Percentiles rank a stretch among this genome's conserved stretches.
phyloP scores from a whole-genome alignment of 805 yeast genomes.

The Lachancea dasiensis region DNA sequence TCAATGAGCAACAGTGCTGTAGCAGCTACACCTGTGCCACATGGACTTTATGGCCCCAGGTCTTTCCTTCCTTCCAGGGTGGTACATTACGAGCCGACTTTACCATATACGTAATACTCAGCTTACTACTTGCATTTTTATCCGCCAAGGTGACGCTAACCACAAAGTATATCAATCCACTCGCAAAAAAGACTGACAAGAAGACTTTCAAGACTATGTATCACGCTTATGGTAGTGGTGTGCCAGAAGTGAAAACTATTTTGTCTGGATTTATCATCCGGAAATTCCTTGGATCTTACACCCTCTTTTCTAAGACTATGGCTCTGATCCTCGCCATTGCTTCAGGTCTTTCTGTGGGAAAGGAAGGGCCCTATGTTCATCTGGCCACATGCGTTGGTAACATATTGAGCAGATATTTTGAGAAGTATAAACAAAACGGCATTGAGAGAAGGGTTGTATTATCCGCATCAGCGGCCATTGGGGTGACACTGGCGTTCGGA shows the following conservation, averaged over 20 bases:
- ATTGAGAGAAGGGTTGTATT: constrained; percentile 46
- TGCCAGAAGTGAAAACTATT: constrained; percentile 56
- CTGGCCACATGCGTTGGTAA: constrained; percentile 55
- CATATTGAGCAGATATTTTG: constrained; percentile 42
- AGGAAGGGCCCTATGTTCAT: constrained; percentile 60
- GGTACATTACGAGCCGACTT: constrained; percentile 27
- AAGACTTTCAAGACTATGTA: constrained; percentile 31
- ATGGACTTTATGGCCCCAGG: constrained; percentile 43
- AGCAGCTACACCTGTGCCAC: constrained; percentile 10
- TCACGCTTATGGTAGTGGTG: constrained; percentile 55
- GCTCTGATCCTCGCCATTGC: constrained; percentile 49
- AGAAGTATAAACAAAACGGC: constrained; percentile 42
- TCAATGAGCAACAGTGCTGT: constrained; percentile 41
- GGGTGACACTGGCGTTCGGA: constrained; percentile 57
- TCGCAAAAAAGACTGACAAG: constrained; percentile 9
- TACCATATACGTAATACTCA: constrained; percentile 33
- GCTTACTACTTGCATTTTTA: constrained; percentile 38
- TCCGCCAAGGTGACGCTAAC: constrained; percentile 43
- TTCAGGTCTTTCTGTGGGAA: constrained; percentile 52
- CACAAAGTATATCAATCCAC: constrained; percentile 37
- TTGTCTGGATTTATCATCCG: constrained; percentile 54
- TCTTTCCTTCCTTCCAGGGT: constrained; percentile 4
- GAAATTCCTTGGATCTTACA: constrained; percentile 45
- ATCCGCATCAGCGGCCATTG: constrained; percentile 53
- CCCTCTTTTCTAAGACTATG: constrained; percentile 43